Conservation (phyloP, 2,329 filamentous ascomycete species). For the Fusarium paranaense region DNA sequence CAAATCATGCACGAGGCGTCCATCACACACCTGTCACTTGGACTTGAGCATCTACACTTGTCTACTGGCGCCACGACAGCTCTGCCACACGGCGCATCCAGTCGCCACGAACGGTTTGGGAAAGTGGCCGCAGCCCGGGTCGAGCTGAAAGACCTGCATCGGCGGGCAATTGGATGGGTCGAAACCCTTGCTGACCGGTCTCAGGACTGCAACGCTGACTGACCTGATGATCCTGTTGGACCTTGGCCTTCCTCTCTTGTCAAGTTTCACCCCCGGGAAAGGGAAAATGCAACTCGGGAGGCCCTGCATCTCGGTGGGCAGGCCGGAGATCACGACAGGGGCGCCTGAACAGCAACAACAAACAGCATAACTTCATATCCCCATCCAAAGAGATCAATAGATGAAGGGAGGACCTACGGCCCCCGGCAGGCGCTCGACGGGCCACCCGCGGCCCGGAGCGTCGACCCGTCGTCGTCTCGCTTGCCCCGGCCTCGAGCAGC, state of each 20-base stretch:
- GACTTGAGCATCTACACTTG: neutral
- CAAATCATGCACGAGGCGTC: conserved; percentile 21
- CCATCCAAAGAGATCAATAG: neutral
- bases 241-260: conserved; percentile 12
- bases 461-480: conserved; percentile 37
- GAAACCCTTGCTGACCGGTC: conserved; percentile 28
- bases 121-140: conserved; percentile 17
- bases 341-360: conserved; percentile 12
- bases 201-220: conserved; percentile 15
- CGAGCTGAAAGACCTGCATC: conserved; percentile 23
- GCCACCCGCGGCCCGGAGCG: conserved; percentile 33
- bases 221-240: conserved; percentile 24
- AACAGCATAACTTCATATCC: neutral
- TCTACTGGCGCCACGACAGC: conserved; percentile 45
- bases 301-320: conserved; percentile 7
- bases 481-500: conserved; percentile 37
- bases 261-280: conserved; percentile 11
- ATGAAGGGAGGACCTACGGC: conserved; percentile 7
- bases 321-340: neutral
- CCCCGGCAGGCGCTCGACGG: conserved; percentile 24
- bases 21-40: conserved; percentile 27
- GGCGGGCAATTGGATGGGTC: conserved; percentile 17
- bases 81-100: conserved; percentile 28
- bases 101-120: conserved; percentile 7
- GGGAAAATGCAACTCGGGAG: conserved; percentile 15